Conservation (phyloP, 768 basidiomycete species). For the Leccinum pellstonianum region DNA sequence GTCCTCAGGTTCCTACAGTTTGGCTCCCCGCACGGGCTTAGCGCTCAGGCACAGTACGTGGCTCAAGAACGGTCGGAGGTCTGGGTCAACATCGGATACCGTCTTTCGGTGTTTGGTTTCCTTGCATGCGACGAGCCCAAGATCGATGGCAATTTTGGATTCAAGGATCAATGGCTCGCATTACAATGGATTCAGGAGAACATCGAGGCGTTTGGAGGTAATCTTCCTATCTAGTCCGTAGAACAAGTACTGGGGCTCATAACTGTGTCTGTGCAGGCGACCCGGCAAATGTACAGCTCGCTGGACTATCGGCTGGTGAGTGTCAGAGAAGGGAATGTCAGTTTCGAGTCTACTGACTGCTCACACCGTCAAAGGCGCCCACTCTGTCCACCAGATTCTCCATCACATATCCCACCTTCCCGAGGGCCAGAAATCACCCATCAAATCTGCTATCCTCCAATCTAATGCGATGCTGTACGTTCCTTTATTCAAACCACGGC, state of each 20-base stretch:
- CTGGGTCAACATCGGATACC: constrained; percentile 76
- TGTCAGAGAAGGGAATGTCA: background rate
- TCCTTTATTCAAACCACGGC: background rate
- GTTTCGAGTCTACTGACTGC: background rate
- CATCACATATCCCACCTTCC: constrained; percentile 68
- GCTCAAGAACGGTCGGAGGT: constrained; percentile 64
- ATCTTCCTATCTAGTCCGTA: background rate
- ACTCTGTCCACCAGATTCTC: constrained; percentile 73
- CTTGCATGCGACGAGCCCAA: constrained; percentile 62
- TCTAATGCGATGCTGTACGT: constrained; percentile 74
- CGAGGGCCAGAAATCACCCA: constrained; percentile 54
- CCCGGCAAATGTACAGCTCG: constrained; percentile 56
- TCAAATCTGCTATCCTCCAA: constrained; percentile 63
- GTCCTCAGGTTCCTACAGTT: constrained; percentile 67
- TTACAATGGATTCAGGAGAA: constrained; percentile 71
- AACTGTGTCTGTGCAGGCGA: constrained; percentile 43
- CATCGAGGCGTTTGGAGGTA: constrained; percentile 68
- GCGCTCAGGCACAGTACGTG: constrained; percentile 64
- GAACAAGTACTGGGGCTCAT: background rate
- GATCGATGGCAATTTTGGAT: constrained; percentile 74
- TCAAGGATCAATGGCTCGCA: constrained; percentile 82
- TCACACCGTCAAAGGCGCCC: constrained; percentile 48
- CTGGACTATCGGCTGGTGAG: constrained; percentile 71
- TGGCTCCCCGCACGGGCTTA: constrained; percentile 66
- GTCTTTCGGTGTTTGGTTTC: constrained; percentile 76